Conservation (phyloP, 1,284 basidiomycete species). For the Austroboletus niveus region DNA sequence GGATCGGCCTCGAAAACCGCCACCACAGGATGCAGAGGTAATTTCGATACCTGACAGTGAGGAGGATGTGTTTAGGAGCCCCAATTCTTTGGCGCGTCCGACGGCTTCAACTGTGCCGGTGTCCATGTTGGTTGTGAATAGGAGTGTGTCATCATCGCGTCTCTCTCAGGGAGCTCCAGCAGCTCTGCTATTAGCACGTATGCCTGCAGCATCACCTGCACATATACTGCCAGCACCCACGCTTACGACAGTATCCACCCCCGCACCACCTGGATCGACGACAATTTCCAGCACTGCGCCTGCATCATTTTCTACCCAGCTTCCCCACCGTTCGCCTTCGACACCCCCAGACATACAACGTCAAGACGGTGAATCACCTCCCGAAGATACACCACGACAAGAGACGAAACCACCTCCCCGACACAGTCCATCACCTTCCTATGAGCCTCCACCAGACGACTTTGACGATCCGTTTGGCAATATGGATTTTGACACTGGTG, state of each 20-base stretch:
- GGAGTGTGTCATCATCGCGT: background rate
- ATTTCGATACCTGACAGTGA: conserved; percentile 32
- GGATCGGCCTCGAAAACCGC: conserved; percentile 3
- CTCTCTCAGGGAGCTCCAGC: background rate
- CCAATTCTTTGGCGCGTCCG: background rate
- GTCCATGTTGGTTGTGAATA: background rate
- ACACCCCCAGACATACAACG: background rate
- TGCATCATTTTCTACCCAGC: background rate
- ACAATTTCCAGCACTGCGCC: background rate
- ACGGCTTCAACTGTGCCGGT: background rate
- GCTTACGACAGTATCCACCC: background rate
- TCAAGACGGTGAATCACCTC: too few species aligned
- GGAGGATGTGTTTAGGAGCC: conserved; percentile 3
- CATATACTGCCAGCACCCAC: background rate
- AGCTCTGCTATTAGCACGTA: background rate
- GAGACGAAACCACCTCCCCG: background rate
- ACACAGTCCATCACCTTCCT: conserved; percentile 2
- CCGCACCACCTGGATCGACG: background rate
- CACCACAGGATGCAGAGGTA: conserved; percentile 20
- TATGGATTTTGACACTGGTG: conserved; percentile 13
- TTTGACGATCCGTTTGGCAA: conserved; percentile 20
- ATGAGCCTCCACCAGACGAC: conserved; percentile 11
- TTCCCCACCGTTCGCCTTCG: background rate
- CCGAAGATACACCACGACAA: background rate
- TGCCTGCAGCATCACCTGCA: background rate